Base-by-base conservation (phyloP, 225 moss, liverwort and hornwort species). In the Rhytidiadelphus loreus region DNA sequence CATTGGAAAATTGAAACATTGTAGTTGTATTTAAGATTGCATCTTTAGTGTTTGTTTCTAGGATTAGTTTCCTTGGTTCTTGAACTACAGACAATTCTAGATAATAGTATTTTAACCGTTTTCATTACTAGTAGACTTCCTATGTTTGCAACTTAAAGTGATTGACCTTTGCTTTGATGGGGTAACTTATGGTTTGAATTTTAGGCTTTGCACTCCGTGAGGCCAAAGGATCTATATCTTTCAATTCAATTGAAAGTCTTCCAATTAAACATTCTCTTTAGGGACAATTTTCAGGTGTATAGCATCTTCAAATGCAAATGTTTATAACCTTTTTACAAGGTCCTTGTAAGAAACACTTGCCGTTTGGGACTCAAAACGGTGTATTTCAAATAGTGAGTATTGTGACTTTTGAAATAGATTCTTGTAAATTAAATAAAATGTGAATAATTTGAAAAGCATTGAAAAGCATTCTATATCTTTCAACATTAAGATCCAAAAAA, bases 31-130 rank as follows among this genome's bases (percentile, higher is more conserved):
- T n/a, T n/a, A 25, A 43, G 70, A 25, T 70, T 41, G 25, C 14
- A 41, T 41, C 41, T 41, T 41, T 6, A 18, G 1, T 74, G 30
- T 74, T 28, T 29, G 6, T 44, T 29, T 46, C 9, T 29, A 46
- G 3, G 3, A 72, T 3, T 16, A 28, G 10, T 16, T 0, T 3
- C 19, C 5, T 0, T 0, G 0, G 1, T 28, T 73, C 11, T 18
- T 46, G 11, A 73, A 18, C 16, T 18, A 30, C 2, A 46, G 0
- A 30, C 6, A 30, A 46, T 46, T 30, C 2, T 43, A 44, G 28
- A 44, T 73, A 46, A 18, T 11, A 7, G 11, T 46, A 1, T 29
- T 7, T 46, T 29, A 6, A 73, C 2, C 4, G 2, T 29, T 46
- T 73, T 29, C 11, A 44, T 48, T 30, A 30, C 18, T 10, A 30